Conservation (phyloP, 768 basidiomycete genomes). For the Jaapia argillacea region DNA sequence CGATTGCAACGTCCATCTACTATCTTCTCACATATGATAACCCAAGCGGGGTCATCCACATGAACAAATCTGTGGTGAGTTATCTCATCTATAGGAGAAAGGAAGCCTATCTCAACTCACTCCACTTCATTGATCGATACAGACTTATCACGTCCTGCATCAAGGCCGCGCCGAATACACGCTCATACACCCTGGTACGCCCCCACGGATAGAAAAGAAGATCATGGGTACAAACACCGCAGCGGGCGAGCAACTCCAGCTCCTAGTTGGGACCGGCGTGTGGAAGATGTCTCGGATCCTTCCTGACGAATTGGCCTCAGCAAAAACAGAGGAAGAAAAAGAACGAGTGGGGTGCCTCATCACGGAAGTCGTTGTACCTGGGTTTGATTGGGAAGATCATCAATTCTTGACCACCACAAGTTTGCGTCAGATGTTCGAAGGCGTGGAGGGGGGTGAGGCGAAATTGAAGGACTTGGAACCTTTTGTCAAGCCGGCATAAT, state of each 20-base stretch:
- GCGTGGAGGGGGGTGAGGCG: constrained; percentile 15
- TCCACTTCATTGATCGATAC: no score
- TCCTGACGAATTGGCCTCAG: constrained; percentile 25
- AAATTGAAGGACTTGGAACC: constrained; percentile 6
- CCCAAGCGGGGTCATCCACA: constrained; percentile 31
- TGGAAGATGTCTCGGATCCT: constrained; percentile 52
- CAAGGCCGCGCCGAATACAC: constrained; percentile 42
- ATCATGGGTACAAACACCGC: constrained; percentile 32
- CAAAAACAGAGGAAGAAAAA: constrained; percentile 21
- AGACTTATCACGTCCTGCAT: constrained; percentile 45
- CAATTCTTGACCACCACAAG: constrained; percentile 26
- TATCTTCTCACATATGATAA: constrained; percentile 35
- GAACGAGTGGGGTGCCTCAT: constrained; percentile 40
- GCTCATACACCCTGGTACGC: constrained; percentile 25
- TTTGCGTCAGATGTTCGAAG: constrained; percentile 25
- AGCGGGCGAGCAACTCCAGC: constrained; percentile 34
- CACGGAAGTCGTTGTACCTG: constrained; percentile 50
- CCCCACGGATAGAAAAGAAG: constrained; percentile 24
- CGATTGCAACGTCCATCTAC: constrained; percentile 35
- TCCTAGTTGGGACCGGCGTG: constrained; percentile 39
- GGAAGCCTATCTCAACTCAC: no score
- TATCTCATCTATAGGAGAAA: no score
- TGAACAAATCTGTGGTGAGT: constrained; percentile 38
- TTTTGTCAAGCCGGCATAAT: constrained; percentile 11
- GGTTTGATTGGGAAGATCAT: constrained; percentile 45